Evolutionary conservation across 805 yeast genomes (phyloP).

Genomic region (Saccharomycopsis oosterbeekiorum): DNA sequence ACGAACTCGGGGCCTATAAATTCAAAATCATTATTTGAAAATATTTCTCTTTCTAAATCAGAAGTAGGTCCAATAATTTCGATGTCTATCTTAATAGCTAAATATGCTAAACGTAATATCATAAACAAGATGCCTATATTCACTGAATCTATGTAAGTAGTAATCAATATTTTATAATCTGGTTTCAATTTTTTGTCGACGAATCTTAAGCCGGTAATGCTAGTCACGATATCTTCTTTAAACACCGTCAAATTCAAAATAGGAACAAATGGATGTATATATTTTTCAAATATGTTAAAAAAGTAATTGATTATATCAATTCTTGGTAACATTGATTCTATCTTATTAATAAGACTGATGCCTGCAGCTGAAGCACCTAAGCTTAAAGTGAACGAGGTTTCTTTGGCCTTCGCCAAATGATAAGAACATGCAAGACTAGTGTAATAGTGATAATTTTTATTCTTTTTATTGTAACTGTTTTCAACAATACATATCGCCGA

Average conservation of each 20-base stretch:
- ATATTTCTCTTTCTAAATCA: slow-evolving; percentile 7
- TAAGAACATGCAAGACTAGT: not conserved
- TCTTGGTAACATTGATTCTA: slow-evolving; percentile 9
- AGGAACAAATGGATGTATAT: slow-evolving; percentile 14
- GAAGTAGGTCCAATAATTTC: not conserved
- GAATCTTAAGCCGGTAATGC: slow-evolving; percentile 9
- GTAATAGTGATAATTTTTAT: not conserved
- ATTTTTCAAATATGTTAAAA: slow-evolving; percentile 9
- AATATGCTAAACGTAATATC: slow-evolving; percentile 8
- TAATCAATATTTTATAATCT: slow-evolving; percentile 1
- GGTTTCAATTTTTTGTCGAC: not conserved
- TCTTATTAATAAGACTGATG: not conserved
- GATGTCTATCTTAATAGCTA: slow-evolving; percentile 10
- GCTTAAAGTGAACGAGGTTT: not conserved
- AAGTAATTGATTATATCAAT: slow-evolving; percentile 3
- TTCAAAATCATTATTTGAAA: not conserved
- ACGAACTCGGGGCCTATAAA: slow-evolving; percentile 7
- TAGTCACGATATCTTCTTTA: slow-evolving; percentile 7
- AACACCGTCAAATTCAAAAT: slow-evolving; percentile 5
- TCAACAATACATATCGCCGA: not conserved
- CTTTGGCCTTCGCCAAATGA: not conserved
- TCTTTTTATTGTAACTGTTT: slow-evolving; percentile 2
- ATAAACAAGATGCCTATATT: slow-evolving; percentile 9
- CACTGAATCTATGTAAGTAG: slow-evolving; percentile 6
- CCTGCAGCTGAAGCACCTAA: not conserved